Evolutionary conservation across 305 asterid genomes (phyloP).

Genomic region (Rubia peregrina): DNA sequence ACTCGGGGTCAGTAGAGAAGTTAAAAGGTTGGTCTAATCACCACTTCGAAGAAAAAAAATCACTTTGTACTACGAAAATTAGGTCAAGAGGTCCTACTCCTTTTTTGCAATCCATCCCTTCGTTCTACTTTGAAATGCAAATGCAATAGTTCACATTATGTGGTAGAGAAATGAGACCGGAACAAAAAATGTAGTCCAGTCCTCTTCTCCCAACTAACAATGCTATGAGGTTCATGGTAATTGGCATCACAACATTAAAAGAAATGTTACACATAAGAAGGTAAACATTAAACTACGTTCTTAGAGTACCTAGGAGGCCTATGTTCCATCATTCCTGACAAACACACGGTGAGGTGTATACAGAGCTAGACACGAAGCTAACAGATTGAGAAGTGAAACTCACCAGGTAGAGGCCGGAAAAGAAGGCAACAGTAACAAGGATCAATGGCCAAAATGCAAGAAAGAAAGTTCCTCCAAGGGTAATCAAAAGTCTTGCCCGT

Average conservation of each 20-base stretch:
- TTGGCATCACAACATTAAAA: neutral
- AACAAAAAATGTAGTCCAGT: neutral
- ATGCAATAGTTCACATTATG: neutral
- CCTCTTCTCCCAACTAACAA: neutral
- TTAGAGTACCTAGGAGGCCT: neutral
- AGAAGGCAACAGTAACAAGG: too few relatives aligned
- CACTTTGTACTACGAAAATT: neutral
- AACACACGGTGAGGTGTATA: too few relatives aligned
- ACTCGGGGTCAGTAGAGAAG: neutral
- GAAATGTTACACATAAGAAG: neutral
- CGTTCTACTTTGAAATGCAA: conserved; percentile 10
- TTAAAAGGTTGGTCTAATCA: conserved; percentile 2
- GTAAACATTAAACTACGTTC: too few relatives aligned
- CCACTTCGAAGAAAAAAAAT: neutral
- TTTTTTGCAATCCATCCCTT: too few relatives aligned
- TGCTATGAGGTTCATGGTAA: neutral
- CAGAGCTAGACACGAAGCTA: conserved; percentile 2
- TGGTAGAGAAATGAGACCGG: neutral
- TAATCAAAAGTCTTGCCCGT: too few relatives aligned
- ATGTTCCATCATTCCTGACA: neutral
- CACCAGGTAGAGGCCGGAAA: too few relatives aligned
- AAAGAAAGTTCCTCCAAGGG: too few relatives aligned
- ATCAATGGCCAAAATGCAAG: too few relatives aligned
- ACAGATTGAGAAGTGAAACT: conserved; percentile 21
- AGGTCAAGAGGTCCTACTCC: conserved; percentile 2